phyloP scores from a whole-genome alignment of 2,329 filamentous ascomycete genomes.

The Zymoseptoria brevis region DNA sequence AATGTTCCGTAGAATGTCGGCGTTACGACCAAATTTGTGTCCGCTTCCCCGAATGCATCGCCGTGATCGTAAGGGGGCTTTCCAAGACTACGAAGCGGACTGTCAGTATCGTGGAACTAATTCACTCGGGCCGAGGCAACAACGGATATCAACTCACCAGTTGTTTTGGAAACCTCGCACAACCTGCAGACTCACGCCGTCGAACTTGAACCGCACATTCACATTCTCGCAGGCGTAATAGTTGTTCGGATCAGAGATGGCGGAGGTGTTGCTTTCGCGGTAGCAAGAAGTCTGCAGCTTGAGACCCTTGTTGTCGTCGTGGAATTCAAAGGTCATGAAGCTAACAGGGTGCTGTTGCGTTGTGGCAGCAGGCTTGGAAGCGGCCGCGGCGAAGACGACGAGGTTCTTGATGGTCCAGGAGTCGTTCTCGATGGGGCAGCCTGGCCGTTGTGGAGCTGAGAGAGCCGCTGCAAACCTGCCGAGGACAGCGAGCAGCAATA shows the following conservation, averaged over 20 bases:
- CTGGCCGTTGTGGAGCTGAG: neutral
- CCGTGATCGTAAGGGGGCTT: constrained; percentile 16
- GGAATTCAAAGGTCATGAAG: constrained; percentile 21
- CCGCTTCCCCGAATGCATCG: constrained; percentile 15
- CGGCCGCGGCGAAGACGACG: constrained; percentile 10
- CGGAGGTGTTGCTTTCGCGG: constrained; percentile 3
- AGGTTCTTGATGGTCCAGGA: constrained; percentile 20
- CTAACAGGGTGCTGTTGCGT: neutral
- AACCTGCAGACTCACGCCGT: constrained; percentile 11
- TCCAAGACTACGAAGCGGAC: constrained; percentile 9
- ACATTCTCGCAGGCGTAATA: constrained; percentile 19
- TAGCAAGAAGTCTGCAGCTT: constrained; percentile 20
- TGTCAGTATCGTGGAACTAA: neutral
- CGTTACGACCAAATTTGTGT: constrained; percentile 8
- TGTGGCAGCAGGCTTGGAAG: neutral
- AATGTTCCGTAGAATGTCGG: constrained; percentile 9
- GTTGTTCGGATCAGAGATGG: constrained; percentile 3
- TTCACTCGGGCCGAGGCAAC: neutral
- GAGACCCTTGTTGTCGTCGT: constrained; percentile 23
- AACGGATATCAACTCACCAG: constrained; percentile 12
- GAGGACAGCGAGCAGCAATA: constrained; percentile 4
- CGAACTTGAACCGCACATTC: constrained; percentile 19
- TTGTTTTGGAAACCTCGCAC: constrained; percentile 17
- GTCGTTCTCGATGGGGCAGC: constrained; percentile 12
- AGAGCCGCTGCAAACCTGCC: neutral